Evolutionary conservation across 2,329 filamentous ascomycete species (phyloP), one percentile per base, ranked within the genome.

Genomic region (Sporothrix variecibatus): DNA sequence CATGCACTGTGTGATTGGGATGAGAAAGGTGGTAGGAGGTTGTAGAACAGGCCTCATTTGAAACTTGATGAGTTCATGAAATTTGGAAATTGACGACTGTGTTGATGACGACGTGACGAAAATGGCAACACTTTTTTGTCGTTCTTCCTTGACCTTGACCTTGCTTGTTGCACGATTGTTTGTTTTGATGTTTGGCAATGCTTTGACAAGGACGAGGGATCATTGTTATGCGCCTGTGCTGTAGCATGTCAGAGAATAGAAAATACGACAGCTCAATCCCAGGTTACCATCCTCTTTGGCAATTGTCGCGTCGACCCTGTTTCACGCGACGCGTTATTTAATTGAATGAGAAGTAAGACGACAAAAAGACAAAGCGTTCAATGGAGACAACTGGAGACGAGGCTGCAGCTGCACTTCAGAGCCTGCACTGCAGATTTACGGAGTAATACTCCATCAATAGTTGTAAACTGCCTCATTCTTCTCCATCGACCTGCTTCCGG

Each of bases 321-420:
- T 67, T 67, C 40, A 67, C 28, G 65, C 65, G 65, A 69, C 65
- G 65, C 65, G 65, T 51, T 38, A 49, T 69, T 51, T 49, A 69
- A 69, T 49, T 68, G 65, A 53, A 53, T 2, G 8, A 11, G 15
- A 28, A 65, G 38, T 43, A 26, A 62, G 58, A 34, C 56, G 56
- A 31, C 31, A 40, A 64, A 65, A 60, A 31, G 56, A 34, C 64
- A 49, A 67, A 49, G 40, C 64, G 40, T 7, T 31, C 40, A 49
- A 49, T n/a, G 43, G 40, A 43, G 60, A 43, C 34, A 40, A 64
- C 34, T 43, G 60, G 60, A 38, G 31, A 62, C 60, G 26, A 69
- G 43, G 65, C 65, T 69, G 46, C 43, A 49, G 64, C 12, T 28
- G 65, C 40, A 46, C n/a, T 15, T 40, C 40, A 31, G 17, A 64